Evolutionary conservation across 257 asterid species (phyloP), one percentile per base, ranked within the genome.

Genomic region (Solanum ahanhuiri): DNA sequence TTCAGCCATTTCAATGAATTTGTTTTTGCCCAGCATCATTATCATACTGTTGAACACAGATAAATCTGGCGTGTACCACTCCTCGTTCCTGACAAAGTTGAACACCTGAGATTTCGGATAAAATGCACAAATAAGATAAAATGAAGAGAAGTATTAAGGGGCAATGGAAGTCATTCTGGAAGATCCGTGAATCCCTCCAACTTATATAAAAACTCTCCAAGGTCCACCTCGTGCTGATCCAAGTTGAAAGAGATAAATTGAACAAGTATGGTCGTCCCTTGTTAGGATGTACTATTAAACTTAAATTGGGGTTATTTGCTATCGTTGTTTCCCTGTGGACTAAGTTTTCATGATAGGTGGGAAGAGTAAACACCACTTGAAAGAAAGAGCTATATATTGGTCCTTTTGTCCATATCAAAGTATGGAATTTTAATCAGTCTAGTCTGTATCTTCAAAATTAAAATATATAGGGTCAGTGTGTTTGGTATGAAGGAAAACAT

Each of bases 11-110:
- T 91, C 94, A 54, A 93, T 89, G 93, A 82, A 88, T 75, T 87
- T 92, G 89, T 89, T 88, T 91, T 88, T 93, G 73, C 96, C 98
- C 63, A 91, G 87, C 87, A 92, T 88, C 92, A 85, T 4, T 84
- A 94, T 88, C 95, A 94, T 93, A 90, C 89, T 87, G 63, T 90
- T 93, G 90, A 83, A 93, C 20, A 93, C 63, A 87, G 94, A 87
- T 12, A 93, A 87, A 85, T 92, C 93, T 4, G 97, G 95, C 18
- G 85, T 90, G 85, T 92, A 92, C 96, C 97, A 93, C 28, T 84
- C 69, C 90, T 94, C 97, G 34, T 93, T 91, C 88, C 94, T 92
- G 84, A 91, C 92, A 76, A 92, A 89, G 83, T 87, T 83, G 82
- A 94, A 94, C 88, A 93, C 98, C 97, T 92, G 92, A 89, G 72